Conservation (phyloP, 352 stramenopile species). For the Lagenidium giganteum region DNA sequence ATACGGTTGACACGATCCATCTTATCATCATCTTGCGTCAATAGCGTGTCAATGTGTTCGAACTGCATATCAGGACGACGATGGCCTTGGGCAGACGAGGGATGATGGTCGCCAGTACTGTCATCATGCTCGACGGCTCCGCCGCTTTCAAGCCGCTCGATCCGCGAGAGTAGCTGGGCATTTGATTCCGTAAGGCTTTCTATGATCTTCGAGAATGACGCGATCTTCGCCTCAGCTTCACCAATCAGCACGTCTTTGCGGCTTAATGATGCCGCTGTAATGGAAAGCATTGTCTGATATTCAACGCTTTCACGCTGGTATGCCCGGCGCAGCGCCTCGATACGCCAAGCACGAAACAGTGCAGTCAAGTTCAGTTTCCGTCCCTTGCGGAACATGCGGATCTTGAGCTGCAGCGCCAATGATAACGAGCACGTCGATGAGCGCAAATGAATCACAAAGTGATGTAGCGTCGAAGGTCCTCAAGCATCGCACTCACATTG, state of each 20-base stretch:
- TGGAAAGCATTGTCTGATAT: conserved; percentile 76
- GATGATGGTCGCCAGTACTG: background rate
- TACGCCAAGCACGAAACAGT: conserved; percentile 69
- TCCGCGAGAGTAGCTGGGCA: conserved; percentile 46
- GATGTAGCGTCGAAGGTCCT: conserved; percentile 18
- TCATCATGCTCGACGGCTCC: conserved; percentile 15
- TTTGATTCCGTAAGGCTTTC: conserved; percentile 78
- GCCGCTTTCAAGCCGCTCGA: conserved; percentile 60
- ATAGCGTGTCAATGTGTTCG: conserved; percentile 51
- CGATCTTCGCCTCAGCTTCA: conserved; percentile 55
- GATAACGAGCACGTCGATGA: conserved; percentile 33
- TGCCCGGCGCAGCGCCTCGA: conserved; percentile 57
- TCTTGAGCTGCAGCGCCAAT: conserved; percentile 62
- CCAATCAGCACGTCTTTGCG: conserved; percentile 73
- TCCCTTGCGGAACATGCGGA: conserved; percentile 42
- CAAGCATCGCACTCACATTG: too few relatives aligned
- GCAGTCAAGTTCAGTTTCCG: conserved; percentile 48
- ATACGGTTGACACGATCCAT: conserved; percentile 53
- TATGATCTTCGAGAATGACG: conserved; percentile 73
- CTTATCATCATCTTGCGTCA: conserved; percentile 34
- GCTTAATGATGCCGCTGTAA: conserved; percentile 65
- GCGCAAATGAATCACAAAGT: conserved; percentile 8
- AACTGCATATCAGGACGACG: conserved; percentile 30
- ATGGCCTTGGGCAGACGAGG: background rate
- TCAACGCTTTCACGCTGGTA: conserved; percentile 76